phyloP scores from a whole-genome alignment of 164 flowering plant genomes.

The Akebia trifoliata region DNA sequence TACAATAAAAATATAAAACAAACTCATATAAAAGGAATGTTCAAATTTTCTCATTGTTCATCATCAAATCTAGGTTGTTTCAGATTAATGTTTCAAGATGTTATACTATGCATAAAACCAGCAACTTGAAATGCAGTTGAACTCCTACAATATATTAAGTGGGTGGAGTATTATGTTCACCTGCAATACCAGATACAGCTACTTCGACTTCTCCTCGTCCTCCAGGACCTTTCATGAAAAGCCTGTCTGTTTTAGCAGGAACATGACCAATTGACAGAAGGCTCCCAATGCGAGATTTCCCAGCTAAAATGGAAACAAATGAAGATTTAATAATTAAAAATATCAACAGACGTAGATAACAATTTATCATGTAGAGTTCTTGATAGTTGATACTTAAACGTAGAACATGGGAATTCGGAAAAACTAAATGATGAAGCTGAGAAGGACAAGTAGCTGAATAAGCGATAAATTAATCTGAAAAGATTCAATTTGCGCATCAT shows the following conservation, averaged over 20 bases:
- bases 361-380: neutral
- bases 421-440: too few species aligned
- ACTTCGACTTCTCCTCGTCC: slow-evolving; percentile 98
- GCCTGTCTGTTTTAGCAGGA: slow-evolving; percentile 62
- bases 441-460: too few species aligned
- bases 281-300: slow-evolving; percentile 76
- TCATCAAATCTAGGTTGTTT: neutral
- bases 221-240: slow-evolving; percentile 95
- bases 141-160: neutral
- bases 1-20: too few species aligned
- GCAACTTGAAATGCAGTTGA: neutral
- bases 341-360: neutral
- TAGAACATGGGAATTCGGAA: too few species aligned
- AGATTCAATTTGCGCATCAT: too few species aligned
- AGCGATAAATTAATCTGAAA: too few species aligned
- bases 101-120: neutral
- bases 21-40: neutral
- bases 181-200: slow-evolving; percentile 86
- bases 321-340: slow-evolving; percentile 4
- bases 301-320: slow-evolving; percentile 44
- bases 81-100: neutral
- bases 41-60: neutral
- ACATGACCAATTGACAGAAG: slow-evolving; percentile 59
- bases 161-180: slow-evolving; percentile 24
- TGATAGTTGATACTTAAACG: too few species aligned